Percentiles rank a stretch among this genome's conserved stretches.
Evolutionary conservation across 345 rosid species (phyloP).

Genomic region (Salix dunnii): DNA sequence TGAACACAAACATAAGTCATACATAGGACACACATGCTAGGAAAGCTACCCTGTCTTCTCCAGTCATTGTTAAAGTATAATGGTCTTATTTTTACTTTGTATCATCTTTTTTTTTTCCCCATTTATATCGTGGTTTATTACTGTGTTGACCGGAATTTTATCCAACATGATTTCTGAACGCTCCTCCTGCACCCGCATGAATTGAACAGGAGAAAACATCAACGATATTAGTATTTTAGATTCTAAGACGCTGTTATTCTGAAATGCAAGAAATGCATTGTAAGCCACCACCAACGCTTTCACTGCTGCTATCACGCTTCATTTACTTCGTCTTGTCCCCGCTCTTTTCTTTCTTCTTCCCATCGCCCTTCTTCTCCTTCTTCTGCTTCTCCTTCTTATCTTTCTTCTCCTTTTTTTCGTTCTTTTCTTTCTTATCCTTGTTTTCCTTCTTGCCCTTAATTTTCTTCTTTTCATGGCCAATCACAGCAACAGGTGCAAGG

Average conservation of each 20-base stretch:
- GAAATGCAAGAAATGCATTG: too few species aligned
- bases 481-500: neutral
- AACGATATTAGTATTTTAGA: neutral
- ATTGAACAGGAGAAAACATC: neutral
- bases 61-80: neutral
- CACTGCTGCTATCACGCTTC: conserved; percentile 4
- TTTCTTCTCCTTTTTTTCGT: neutral
- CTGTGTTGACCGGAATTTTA: too few species aligned
- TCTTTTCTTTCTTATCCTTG: neutral
- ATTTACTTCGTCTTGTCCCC: conserved; percentile 11
- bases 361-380: neutral
- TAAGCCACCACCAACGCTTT: neutral
- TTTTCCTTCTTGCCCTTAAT: neutral
- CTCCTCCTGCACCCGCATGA: neutral
- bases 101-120: neutral
- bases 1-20: neutral
- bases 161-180: neutral
- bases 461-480: neutral
- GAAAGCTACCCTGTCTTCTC: neutral
- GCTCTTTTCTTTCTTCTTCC: conserved; percentile 4
- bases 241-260: too few species aligned
- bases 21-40: neutral
- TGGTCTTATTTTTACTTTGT: neutral
- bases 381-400: neutral
- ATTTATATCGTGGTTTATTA: neutral